Conservation (phyloP, 768 basidiomycete genomes). For the Lyophyllum shimeji region DNA sequence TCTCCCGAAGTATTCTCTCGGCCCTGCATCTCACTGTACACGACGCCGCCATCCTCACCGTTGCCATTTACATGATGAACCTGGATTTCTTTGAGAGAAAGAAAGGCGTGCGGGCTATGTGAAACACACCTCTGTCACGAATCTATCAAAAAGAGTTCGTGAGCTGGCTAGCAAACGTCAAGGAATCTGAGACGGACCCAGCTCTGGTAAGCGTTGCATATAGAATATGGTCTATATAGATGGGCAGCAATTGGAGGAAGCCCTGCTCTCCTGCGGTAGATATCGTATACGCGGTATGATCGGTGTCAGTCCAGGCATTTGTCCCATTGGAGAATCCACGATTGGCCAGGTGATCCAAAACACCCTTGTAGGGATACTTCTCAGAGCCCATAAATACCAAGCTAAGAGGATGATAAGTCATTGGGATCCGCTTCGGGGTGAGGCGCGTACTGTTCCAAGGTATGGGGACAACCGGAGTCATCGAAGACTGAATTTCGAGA, state of each 20-base stretch:
- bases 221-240: conserved; percentile 95
- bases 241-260: conserved; percentile 78
- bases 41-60: conserved; percentile 92
- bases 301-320: conserved; percentile 97
- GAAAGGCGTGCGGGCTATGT: neutral
- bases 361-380: conserved; percentile 94
- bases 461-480: conserved; percentile 94
- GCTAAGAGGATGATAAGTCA: conserved; percentile 34
- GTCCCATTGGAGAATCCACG: conserved; percentile 89
- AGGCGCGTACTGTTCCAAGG: conserved; percentile 82
- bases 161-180: conserved; percentile 1
- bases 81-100: conserved; percentile 33
- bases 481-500: conserved; percentile 68
- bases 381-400: conserved; percentile 95
- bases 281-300: conserved; percentile 94
- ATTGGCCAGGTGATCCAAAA: conserved; percentile 93
- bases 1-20: conserved; percentile 91
- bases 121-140: conserved; percentile 55
- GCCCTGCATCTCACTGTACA: conserved; percentile 97
- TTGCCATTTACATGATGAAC: conserved; percentile 94
- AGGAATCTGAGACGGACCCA: conserved; percentile 49
- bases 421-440: conserved; percentile 2
- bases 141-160: conserved; percentile 30
- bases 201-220: conserved; percentile 93
- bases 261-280: conserved; percentile 95